Conservation (phyloP, 176 grass and related monocot genomes). For the Poa annua region DNA sequence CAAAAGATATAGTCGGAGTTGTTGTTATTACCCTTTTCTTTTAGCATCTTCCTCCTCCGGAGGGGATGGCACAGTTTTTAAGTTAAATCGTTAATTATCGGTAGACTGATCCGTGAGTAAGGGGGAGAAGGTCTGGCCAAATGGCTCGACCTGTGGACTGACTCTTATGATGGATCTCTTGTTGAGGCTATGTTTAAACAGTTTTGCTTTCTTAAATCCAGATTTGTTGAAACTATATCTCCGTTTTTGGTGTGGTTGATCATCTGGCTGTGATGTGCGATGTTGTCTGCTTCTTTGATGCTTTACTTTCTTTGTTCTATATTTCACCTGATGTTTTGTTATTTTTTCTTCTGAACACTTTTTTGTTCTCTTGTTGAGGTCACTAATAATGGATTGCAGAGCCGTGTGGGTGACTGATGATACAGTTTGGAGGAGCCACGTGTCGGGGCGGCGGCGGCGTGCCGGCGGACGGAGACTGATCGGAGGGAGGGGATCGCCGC, state of each 20-base stretch:
- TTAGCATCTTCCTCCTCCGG: slow-evolving; percentile 20
- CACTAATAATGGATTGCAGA: neutral
- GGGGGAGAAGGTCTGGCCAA: slow-evolving; percentile 48
- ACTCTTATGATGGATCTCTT: slow-evolving; percentile 23
- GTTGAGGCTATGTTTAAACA: slow-evolving; percentile 29
- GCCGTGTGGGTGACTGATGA: slow-evolving; percentile 5
- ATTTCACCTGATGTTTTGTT: neutral
- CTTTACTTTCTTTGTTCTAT: neutral
- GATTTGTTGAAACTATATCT: neutral
- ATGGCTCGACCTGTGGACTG: slow-evolving; percentile 42
- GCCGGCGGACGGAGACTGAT: slow-evolving; percentile 24
- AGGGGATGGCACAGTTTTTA: slow-evolving; percentile 32
- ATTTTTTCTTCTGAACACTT: neutral
- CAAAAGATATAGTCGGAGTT: slow-evolving; percentile 39
- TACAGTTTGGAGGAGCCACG: neutral
- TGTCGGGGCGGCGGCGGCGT: slow-evolving; percentile 12
- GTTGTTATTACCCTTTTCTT: slow-evolving; percentile 13
- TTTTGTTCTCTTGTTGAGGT: neutral
- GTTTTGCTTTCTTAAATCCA: slow-evolving; percentile 44
- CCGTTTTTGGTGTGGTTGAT: neutral
- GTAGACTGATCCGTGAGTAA: slow-evolving; percentile 50
- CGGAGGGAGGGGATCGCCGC: neutral
- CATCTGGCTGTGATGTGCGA: neutral
- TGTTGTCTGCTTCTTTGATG: neutral
- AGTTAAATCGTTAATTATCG: slow-evolving; percentile 23